Evolutionary conservation across 2,329 filamentous ascomycete genomes (phyloP).

Genomic region (Phialophora chinensis): DNA sequence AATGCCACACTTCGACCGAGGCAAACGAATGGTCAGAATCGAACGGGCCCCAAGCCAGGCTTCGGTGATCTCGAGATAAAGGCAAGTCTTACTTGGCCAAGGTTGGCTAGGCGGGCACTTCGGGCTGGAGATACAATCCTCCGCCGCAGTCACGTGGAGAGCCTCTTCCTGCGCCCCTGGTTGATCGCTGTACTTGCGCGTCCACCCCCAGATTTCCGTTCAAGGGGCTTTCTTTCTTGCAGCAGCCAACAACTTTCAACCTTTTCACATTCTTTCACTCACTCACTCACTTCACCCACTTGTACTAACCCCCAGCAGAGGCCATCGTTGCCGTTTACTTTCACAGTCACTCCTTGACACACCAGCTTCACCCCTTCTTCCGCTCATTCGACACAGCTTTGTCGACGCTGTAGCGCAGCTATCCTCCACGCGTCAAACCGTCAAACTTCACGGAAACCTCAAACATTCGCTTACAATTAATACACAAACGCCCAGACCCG

Average conservation of each 20-base stretch:
- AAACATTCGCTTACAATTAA: constrained; percentile 2
- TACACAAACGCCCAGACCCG: neutral
- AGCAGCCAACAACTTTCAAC: constrained; percentile 14
- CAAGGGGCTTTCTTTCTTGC: constrained; percentile 16
- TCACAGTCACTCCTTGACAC: constrained; percentile 24
- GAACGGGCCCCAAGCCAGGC: neutral
- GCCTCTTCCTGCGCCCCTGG: constrained; percentile 1
- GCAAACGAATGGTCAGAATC: neutral
- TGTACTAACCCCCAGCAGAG: constrained; percentile 21
- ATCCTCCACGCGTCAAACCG: constrained; percentile 12
- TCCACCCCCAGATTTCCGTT: constrained; percentile 15
- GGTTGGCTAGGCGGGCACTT: neutral
- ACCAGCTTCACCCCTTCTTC: constrained; percentile 11
- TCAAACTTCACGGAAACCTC: constrained; percentile 8
- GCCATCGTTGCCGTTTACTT: constrained; percentile 11
- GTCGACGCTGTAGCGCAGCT: constrained; percentile 5
- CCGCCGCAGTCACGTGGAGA: neutral
- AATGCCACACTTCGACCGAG: neutral
- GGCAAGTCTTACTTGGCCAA: neutral
- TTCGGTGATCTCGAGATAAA: neutral
- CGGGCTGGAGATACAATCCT: constrained; percentile 18
- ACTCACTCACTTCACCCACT: constrained; percentile 12
- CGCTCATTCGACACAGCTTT: constrained; percentile 21
- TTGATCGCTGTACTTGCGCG: constrained; percentile 13
- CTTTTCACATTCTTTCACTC: constrained; percentile 17